Conservation (phyloP, 1,139 yeast species). For the Nakaseomyces glabratus region DNA sequence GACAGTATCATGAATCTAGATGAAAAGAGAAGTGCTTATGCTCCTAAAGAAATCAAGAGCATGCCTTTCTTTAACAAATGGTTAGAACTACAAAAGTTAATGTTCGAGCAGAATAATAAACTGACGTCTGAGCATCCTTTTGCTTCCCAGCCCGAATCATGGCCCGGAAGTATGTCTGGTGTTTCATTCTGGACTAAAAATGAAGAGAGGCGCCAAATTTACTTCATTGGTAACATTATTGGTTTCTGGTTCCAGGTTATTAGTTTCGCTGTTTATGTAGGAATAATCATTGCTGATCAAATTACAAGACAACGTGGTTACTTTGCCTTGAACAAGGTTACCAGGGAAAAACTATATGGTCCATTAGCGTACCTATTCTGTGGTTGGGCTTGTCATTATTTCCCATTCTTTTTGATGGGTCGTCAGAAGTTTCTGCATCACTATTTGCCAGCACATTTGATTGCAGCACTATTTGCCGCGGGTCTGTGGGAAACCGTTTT, state of each 20-base stretch:
- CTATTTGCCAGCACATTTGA: slow-evolving; percentile 89
- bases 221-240: slow-evolving; percentile 78
- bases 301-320: slow-evolving; percentile 66
- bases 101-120: slow-evolving; percentile 90
- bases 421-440: slow-evolving; percentile 94
- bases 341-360: slow-evolving; percentile 68
- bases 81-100: slow-evolving; percentile 75
- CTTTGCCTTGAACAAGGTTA: slow-evolving; percentile 46
- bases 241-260: slow-evolving; percentile 89
- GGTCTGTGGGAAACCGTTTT: slow-evolving; percentile 71
- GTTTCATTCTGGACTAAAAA: slow-evolving; percentile 94
- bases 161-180: slow-evolving; percentile 92
- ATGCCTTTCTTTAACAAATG: slow-evolving; percentile 77
- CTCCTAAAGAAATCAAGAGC: slow-evolving; percentile 45
- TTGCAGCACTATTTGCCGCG: slow-evolving; percentile 79
- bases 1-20: slow-evolving; percentile 61
- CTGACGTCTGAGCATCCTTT: slow-evolving; percentile 87
- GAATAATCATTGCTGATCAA: slow-evolving; percentile 62
- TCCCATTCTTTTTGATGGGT: slow-evolving; percentile 85
- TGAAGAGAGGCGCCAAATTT: slow-evolving; percentile 59
- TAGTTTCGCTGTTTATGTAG: slow-evolving; percentile 56
- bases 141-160: slow-evolving; percentile 83
- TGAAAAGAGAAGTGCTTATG: slow-evolving; percentile 53
- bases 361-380: slow-evolving; percentile 76
- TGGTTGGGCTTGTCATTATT: slow-evolving; percentile 84